Evolutionary conservation across 768 basidiomycete genomes (phyloP).

Genomic region (Lactarius tabidus): DNA sequence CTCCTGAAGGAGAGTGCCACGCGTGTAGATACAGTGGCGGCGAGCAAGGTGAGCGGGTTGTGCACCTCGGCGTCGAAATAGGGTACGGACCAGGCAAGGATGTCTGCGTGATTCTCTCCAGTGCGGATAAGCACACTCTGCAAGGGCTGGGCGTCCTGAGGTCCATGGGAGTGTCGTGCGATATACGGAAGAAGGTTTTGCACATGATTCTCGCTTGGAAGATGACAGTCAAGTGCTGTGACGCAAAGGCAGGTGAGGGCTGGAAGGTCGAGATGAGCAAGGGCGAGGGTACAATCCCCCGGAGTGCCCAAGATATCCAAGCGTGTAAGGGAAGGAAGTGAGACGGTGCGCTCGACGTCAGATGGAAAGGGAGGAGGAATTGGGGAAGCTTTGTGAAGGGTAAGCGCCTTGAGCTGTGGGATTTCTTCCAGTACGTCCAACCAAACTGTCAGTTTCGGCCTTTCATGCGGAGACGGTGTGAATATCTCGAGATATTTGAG

Average conservation of each 20-base stretch:
- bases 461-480: no score
- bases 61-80: not conserved
- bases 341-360: not conserved
- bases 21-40: not conserved
- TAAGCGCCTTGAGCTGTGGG: no score
- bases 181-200: not conserved
- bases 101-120: not conserved
- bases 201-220: no score
- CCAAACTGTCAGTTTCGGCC: no score
- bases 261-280: not conserved
- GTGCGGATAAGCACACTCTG: not conserved
- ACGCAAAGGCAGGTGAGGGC: not conserved
- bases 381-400: no score
- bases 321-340: not conserved
- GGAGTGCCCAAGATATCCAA: not conserved
- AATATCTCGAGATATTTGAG: no score
- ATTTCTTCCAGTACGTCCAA: no score
- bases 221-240: not conserved
- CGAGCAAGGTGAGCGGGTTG: not conserved
- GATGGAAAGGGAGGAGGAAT: not conserved
- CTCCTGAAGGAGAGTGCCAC: not conserved
- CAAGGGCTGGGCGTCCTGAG: conserved; percentile 10
- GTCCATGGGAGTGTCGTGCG: not conserved
- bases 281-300: not conserved
- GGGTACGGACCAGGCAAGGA: conserved; percentile 3